Base-by-base conservation (phyloP, 352 stramenopile genomes). In the Globisporangium paroecandrum region DNA sequence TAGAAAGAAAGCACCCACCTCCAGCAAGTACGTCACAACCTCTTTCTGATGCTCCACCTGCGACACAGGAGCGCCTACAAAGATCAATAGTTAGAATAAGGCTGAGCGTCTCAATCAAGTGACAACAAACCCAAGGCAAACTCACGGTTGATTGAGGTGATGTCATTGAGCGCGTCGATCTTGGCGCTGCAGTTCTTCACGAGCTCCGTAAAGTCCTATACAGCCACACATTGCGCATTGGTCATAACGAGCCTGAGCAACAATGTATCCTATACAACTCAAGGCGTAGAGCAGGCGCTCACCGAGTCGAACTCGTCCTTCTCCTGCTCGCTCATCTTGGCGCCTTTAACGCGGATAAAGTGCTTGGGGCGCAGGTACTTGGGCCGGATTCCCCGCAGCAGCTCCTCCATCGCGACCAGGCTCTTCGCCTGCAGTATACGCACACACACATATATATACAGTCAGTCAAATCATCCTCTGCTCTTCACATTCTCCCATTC, bases 271-370 rank as follows among this genome's bases (percentile, higher is more conserved):
- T 18, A 51, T 51, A 51, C 13, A n/a, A 27, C 24, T 15, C 24
- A 2, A 38, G 38, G 32, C 6, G 29, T 22, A 32, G 25, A 59
- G 13, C 29, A 20, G 6, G 20, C 2, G 38, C 77, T 27, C 73
- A 93, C 85, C 25, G 77, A 74, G 68, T 93, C 85, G 62, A 93
- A 76, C 64, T 90, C 85, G 65, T 91, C 83, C 71, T 93, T 93
- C 57, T 91, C 81, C 51, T 74, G 66, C 75, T 92, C 83, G 47
- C 70, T 89, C 82, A 94, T 91, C 29, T 64, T 71, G 10, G 74
- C 69, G 46, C 77, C 81, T 76, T 89, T 89, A 10, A 78, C 65
- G 49, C 85, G 83, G 25, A 94, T 65, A 65, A 89, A 89, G 10
- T 69, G 67, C 62, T 84, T 90, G 13, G 83, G 76, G n/a, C 77